These are phyloP conservation scores for Coelastrella sp. DNA, from an alignment of 139 green algal species.

Conservation along the genomic window DNA sequence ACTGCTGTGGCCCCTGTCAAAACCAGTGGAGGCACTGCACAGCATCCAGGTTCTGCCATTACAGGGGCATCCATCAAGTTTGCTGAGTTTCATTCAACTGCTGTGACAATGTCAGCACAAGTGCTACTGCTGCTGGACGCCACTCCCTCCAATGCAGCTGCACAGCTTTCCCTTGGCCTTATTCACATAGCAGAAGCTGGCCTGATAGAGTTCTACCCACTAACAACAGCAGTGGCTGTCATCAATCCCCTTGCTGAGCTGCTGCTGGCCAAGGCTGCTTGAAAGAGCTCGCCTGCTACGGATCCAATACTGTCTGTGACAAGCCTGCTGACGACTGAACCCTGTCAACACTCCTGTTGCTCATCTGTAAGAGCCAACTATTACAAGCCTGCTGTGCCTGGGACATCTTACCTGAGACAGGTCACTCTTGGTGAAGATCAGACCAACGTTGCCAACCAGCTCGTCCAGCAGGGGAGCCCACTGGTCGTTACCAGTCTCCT, in stretches of 20 bases:
- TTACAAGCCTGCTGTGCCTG: no score
- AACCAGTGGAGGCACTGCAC: conserved; percentile 18
- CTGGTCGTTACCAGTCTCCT: conserved; percentile 89
- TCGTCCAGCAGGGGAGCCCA: conserved; percentile 88
- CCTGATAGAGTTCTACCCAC: no score
- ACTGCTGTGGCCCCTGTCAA: conserved; percentile 45
- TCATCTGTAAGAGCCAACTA: background rate
- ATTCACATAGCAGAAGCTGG: no score
- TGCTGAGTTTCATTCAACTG: background rate
- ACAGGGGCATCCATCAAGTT: conserved; percentile 2
- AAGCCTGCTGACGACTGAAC: conserved; percentile 9
- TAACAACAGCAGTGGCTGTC: no score
- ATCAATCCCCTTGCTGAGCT: no score
- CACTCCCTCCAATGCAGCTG: no score
- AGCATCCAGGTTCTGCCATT: conserved; percentile 38
- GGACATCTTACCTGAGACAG: conserved; percentile 59
- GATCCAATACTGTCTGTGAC: no score
- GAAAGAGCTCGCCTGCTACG: no score
- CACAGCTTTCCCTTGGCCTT: no score
- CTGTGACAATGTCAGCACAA: background rate
- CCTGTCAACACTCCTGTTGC: background rate
- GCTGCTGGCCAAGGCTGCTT: no score
- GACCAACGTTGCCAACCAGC: conserved; percentile 97
- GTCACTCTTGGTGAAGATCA: conserved; percentile 96
- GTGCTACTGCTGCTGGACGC: no score